Evolutionary conservation across 2,329 filamentous ascomycete species (phyloP).

Genomic region (Botrytis fabae): DNA sequence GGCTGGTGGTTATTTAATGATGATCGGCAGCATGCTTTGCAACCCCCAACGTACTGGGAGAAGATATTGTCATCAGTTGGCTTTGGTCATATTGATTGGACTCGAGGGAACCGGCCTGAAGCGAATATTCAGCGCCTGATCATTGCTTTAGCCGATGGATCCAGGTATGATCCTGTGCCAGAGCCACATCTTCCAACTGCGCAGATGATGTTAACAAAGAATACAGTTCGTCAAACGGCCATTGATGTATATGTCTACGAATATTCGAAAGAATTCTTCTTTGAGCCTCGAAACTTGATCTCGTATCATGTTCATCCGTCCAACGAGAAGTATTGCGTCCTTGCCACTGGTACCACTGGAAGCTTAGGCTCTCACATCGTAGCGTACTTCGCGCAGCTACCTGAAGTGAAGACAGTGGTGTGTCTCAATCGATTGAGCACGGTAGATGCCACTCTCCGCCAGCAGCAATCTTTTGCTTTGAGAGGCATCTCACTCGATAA

Average conservation of each 20-base stretch:
- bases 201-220: constrained; percentile 3
- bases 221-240: constrained; percentile 3
- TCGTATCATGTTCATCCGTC: no score
- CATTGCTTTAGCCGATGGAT: constrained; percentile 20
- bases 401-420: background rate
- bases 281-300: constrained; percentile 43
- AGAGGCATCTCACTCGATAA: constrained; percentile 35
- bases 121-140: constrained; percentile 18
- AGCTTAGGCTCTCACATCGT: constrained; percentile 44
- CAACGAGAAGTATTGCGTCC: no score
- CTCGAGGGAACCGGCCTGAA: constrained; percentile 28
- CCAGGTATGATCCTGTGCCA: constrained; percentile 1
- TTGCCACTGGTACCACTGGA: constrained; percentile 31
- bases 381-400: constrained; percentile 1
- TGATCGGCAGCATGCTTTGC: constrained; percentile 32
- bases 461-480: constrained; percentile 40
- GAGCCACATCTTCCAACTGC: background rate
- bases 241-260: constrained; percentile 7
- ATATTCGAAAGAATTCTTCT: background rate
- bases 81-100: constrained; percentile 27
- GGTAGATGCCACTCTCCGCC: constrained; percentile 36
- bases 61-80: constrained; percentile 21
- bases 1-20: constrained; percentile 39
- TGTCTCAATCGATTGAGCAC: background rate
- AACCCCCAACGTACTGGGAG: constrained; percentile 25